Conservation (phyloP, 257 asterid genomes). For the Gardenia jasminoides region DNA sequence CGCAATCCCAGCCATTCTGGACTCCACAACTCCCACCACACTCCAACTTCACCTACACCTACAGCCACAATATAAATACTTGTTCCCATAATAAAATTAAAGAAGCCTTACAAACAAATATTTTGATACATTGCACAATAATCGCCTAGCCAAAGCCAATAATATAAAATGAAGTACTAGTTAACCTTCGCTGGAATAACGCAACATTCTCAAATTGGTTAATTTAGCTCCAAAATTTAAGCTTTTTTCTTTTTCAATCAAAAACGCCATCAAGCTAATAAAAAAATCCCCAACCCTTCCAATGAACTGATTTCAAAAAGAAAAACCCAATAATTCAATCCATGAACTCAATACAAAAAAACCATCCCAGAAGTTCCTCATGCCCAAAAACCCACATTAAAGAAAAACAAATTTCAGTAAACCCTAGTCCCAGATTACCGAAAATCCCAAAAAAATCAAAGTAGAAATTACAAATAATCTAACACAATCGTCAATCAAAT, state of each 20-base stretch:
- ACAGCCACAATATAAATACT: constrained; percentile 1
- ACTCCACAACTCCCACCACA: constrained; percentile 51
- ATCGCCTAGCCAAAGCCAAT: not conserved
- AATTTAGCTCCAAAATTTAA: not conserved
- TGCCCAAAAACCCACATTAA: constrained; percentile 18
- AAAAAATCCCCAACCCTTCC: constrained; percentile 9
- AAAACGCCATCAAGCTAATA: constrained; percentile 3
- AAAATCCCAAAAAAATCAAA: constrained; percentile 16
- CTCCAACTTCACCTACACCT: constrained; percentile 46
- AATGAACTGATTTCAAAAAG: constrained; percentile 4
- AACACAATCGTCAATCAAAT: constrained; percentile 6
- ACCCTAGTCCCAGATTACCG: constrained; percentile 36
- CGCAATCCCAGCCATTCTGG: constrained; percentile 59
- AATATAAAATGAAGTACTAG: not conserved
- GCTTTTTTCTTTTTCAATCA: not conserved
- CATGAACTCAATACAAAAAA: constrained; percentile 14
- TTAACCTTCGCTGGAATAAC: not conserved
- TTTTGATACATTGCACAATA: not conserved
- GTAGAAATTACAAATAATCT: constrained; percentile 10
- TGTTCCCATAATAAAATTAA: no score
- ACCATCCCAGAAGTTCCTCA: constrained; percentile 14
- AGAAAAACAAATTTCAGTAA: constrained; percentile 27
- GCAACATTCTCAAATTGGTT: not conserved
- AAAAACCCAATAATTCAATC: not conserved
- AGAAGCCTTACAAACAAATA: not conserved